Base-by-base conservation (phyloP, 441 rosid genomes). In the Eutrema salsugineum region DNA sequence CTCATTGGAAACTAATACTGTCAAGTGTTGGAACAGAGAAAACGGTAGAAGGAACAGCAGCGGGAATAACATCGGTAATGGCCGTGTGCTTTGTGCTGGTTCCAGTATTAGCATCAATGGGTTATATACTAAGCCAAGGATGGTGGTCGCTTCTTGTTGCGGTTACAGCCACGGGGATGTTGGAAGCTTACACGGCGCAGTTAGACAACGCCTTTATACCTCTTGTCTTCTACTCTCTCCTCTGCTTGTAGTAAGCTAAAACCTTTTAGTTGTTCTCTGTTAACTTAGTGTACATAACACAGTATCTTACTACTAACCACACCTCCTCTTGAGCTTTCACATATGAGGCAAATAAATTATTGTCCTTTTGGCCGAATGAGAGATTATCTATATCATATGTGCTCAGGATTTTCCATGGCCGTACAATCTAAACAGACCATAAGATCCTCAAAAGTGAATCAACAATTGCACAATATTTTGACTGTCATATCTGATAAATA, bases 1-100 rank as follows among this genome's bases (percentile, higher is more conserved):
- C 15, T 46, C 3, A 20, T 42, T 6, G 1, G 61, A 49, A 39
- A 57, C 72, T 66, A 73, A 66, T 33, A 46, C 36, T 14, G 44
- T 49, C 30, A 44, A 56, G 14, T 42, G 53, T 3, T 24, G 42
- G 43, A 61, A 71, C 82, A 93, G 98, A 95, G 84, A 95, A 93
- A 91, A 95, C 99, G 2, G 78, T 91, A 43, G 99, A 95, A 82
- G 99, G 99, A 69, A 95, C 99, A 76, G 99, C 97, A 42, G 98
- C 99, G 38, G 98, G 99, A 47, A 88, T 95, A 79, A 84, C 91
- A 19, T 91, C 98, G 16, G 87, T 93, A 57, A 83, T 93, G 66
- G 97, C 82, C 28, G 87, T 94, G 5, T 95, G 97, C 85, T 86
- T 84, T 5, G 73, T 86, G 54, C 78, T 95, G 80, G 92, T 95